Percentiles rank a stretch among this genome's conserved stretches.
Conservation (phyloP, 225 moss, liverwort and hornwort species). For the Anthoceros angustus region DNA sequence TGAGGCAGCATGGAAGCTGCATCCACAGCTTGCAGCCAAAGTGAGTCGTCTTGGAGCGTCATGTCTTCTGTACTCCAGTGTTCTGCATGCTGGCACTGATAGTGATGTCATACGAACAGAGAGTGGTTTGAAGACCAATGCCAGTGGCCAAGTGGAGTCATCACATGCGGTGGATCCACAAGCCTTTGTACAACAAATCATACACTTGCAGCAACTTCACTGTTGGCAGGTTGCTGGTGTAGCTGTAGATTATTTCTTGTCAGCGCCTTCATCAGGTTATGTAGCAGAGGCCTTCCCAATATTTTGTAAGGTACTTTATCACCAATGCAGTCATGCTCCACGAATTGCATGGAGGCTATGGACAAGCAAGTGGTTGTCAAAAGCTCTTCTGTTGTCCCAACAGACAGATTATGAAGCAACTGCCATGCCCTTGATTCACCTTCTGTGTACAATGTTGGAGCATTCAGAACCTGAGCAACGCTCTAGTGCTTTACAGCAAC, state of each 20-base stretch:
- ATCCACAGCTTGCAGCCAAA: constrained; percentile 42
- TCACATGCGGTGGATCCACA: constrained; percentile 15
- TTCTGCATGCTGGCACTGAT: constrained; percentile 9
- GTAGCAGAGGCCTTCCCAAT: constrained; percentile 30
- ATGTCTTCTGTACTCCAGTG: constrained; percentile 45
- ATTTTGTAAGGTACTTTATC: constrained; percentile 45
- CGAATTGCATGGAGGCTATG: constrained; percentile 65
- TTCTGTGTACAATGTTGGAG: constrained; percentile 54
- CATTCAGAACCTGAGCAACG: constrained; percentile 90
- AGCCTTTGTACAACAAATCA: constrained; percentile 31
- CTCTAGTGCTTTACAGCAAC: constrained; percentile 50
- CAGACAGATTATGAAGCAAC: constrained; percentile 24
- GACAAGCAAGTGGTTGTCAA: constrained; percentile 52
- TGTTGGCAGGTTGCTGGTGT: constrained; percentile 78
- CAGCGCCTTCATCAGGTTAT: constrained; percentile 27
- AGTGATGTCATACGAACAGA: constrained; percentile 6
- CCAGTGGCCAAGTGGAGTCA: constrained; percentile 2
- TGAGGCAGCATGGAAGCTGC: constrained; percentile 52
- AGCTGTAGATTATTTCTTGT: constrained; percentile 39
- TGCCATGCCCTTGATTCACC: constrained; percentile 27
- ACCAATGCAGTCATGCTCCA: constrained; percentile 75
- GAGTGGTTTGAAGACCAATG: background rate
- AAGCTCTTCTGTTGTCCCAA: constrained; percentile 28
- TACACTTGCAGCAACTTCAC: constrained; percentile 45
- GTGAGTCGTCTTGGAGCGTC: constrained; percentile 36